Evolutionary conservation across 371 early-diverging fungal genomes (phyloP).

Genomic region (Nematocida minor): DNA sequence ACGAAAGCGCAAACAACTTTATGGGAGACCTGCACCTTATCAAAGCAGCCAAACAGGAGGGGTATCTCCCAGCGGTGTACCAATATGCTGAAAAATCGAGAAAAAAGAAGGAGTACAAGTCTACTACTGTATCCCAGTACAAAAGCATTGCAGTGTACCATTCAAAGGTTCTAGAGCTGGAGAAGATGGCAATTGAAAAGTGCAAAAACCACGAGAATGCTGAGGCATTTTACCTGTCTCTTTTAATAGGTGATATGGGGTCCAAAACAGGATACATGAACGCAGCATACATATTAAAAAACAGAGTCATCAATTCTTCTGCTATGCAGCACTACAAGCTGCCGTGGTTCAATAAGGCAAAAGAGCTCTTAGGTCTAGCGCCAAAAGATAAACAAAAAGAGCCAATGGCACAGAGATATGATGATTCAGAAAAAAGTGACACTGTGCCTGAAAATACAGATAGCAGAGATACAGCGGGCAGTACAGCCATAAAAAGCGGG

Average conservation of each 20-base stretch:
- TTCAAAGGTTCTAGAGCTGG: constrained; percentile 34
- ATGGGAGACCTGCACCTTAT: constrained; percentile 50
- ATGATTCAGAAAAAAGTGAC: not conserved
- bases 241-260: constrained; percentile 58
- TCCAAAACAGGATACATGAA: constrained; percentile 53
- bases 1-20: constrained; percentile 16
- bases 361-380: too few species aligned
- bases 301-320: constrained; percentile 16
- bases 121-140: constrained; percentile 23
- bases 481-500: not conserved
- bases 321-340: too few species aligned
- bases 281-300: constrained; percentile 55
- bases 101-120: constrained; percentile 7
- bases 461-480: not conserved
- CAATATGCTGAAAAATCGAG: constrained; percentile 51
- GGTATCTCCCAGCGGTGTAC: constrained; percentile 64
- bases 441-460: not conserved
- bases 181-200: constrained; percentile 41
- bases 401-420: not conserved
- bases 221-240: constrained; percentile 42
- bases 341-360: not conserved
- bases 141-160: constrained; percentile 49
- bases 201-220: constrained; percentile 41
- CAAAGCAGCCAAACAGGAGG: constrained; percentile 52
- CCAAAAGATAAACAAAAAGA: not conserved